Evolutionary conservation across 2,329 filamentous ascomycete species (phyloP), one percentile per base, ranked within the genome.

Genomic region (Talaromyces sp.): DNA sequence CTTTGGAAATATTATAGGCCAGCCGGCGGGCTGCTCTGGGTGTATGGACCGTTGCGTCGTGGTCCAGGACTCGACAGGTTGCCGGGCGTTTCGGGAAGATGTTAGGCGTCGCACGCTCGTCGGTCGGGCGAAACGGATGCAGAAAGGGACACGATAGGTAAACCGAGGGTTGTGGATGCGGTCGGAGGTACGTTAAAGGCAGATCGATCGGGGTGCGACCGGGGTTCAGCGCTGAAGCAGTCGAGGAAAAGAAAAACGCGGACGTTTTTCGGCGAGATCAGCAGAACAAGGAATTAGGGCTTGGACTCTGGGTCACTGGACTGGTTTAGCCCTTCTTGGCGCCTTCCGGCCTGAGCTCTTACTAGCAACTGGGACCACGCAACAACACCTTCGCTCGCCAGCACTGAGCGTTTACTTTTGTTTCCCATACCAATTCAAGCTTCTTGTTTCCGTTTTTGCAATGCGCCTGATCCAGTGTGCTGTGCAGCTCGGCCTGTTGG

Each of bases 381-480:
- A 54, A 12, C 33, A 7, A 47, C 44, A 47, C 44, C 44, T 23
- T 16, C 16, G 23, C 27, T 27, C 5, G 14, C 18, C 33, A 23
- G 40, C 51, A 31, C 36, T 47, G n/a, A 28, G 18, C 9, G 28
- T 18, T 40, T 52, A 23, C 47, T 23, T 16, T 9, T 50, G 30
- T 33, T 27, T 51, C 30, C 18, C 34, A 23, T 4, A 14, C 34
- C 36, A 40, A 40, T 40, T 23, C n/a, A 47, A 23, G 36, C 36
- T 30, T 31, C 10, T 23, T 58, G 33, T 33, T 54, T 14, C 28
- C 2, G 9, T 6, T 56, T 36, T 28, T n/a, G 9, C 27, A 23
- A 78, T 79, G 76, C 71, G 75, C 68, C 66, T 76, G 65, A 72
- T 73, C 66, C 68, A 70, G 61, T 66, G 69, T 56, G 68, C 72